A percentile compares a stretch with the other conserved stretches of the same genome.
Evolutionary conservation across 768 basidiomycete genomes (phyloP).

Genomic region (Trametes cinnabarina): DNA sequence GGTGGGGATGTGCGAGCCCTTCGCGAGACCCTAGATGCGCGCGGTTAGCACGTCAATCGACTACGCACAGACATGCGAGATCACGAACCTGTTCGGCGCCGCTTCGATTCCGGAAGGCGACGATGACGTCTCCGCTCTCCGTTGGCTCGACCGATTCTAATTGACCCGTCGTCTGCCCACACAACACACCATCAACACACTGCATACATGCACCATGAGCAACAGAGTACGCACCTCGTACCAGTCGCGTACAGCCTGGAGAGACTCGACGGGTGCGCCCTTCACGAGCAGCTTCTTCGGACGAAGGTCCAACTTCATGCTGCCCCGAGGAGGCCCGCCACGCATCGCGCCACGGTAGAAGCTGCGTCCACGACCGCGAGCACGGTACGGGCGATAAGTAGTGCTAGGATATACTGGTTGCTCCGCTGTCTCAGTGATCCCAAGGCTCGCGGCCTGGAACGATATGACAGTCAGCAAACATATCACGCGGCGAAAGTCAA

Average conservation of each 20-base stretch:
- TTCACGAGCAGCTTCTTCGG: conserved; percentile 78
- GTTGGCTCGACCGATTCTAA: conserved; percentile 59
- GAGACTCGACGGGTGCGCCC: conserved; percentile 52
- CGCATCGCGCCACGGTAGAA: conserved; percentile 62
- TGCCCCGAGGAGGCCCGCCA: conserved; percentile 60
- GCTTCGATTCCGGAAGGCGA: conserved; percentile 67
- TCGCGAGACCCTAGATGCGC: conserved; percentile 59
- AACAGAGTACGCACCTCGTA: conserved; percentile 57
- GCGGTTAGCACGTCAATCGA: background rate
- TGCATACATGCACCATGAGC: background rate
- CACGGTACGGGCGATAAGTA: conserved; percentile 49
- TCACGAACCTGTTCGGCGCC: conserved; percentile 72
- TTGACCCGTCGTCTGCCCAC: conserved; percentile 59
- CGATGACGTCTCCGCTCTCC: conserved; percentile 59
- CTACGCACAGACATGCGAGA: conserved; percentile 8
- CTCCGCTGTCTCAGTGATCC: conserved; percentile 52
- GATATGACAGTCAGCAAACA: background rate
- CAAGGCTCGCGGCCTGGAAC: conserved; percentile 68
- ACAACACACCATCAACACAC: conserved; percentile 16
- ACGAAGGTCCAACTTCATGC: conserved; percentile 89
- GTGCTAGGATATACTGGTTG: conserved; percentile 37
- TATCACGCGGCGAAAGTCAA: background rate
- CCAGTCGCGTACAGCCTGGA: conserved; percentile 74
- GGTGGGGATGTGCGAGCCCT: conserved; percentile 64
- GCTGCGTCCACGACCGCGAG: conserved; percentile 64